phyloP scores from a whole-genome alignment of 495 filamentous ascomycete species.

The Podospora pseudocomata region DNA sequence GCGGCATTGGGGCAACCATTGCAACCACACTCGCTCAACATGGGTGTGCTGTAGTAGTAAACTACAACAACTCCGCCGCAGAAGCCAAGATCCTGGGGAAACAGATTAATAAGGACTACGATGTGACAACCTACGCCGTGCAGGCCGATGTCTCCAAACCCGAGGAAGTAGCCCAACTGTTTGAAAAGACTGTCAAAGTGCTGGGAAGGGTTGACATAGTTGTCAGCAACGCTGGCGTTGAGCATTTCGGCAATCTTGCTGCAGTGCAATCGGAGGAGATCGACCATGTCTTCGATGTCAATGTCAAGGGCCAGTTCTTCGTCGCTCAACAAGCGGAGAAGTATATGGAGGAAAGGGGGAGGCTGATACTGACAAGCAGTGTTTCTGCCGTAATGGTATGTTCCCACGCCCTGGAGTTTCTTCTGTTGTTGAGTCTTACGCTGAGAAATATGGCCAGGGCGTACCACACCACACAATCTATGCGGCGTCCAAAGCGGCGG shows the following conservation, averaged over 20 bases:
- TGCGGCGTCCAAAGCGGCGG: slow-evolving; percentile 11
- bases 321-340: slow-evolving; percentile 9
- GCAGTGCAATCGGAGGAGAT: neutral
- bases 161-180: neutral
- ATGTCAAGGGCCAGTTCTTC: slow-evolving; percentile 14
- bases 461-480: slow-evolving; percentile 12
- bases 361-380: neutral
- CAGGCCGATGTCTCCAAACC: neutral
- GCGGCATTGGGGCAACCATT: neutral
- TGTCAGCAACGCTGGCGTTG: neutral
- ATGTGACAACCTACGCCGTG: neutral
- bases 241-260: neutral
- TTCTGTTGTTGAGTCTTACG: neutral
- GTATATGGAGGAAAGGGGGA: slow-evolving; percentile 3
- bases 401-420: neutral
- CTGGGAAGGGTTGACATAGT: neutral
- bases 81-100: neutral
- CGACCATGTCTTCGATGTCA: slow-evolving; percentile 9
- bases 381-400: neutral
- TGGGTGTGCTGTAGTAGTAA: neutral
- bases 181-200: neutral
- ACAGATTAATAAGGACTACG: neutral
- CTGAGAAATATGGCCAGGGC: neutral
- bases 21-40: neutral
- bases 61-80: neutral